These are phyloP conservation scores for Gonium pectorale DNA, from an alignment of 139 green algal genomes.

Conservation along the genomic window DNA sequence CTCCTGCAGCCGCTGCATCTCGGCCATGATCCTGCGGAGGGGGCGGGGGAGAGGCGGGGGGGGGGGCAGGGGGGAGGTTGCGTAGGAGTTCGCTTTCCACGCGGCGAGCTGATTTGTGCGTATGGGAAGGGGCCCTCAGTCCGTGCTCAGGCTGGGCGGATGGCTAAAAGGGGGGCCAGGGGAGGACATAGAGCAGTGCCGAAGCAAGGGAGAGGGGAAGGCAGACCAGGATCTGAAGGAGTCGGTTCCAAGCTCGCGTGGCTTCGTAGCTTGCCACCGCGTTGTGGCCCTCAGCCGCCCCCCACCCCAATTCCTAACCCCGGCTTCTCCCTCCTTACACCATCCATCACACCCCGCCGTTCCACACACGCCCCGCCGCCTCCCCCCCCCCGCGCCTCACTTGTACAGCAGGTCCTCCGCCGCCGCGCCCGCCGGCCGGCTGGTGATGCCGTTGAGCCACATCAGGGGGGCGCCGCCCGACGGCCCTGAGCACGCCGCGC, in stretches of 20 bases:
- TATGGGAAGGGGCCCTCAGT: no score
- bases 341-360: neutral
- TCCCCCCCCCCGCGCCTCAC: neutral
- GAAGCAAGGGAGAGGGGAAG: no score
- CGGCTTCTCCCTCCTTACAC: neutral
- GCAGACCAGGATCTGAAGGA: no score
- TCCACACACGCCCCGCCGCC: neutral
- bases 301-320: neutral
- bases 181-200: no score
- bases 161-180: no score
- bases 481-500: neutral
- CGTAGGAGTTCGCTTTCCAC: no score
- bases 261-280: no score
- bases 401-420: conserved; percentile 56
- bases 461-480: neutral
- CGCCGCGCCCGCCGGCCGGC: neutral
- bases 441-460: conserved; percentile 59
- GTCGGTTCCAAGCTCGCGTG: no score
- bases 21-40: conserved; percentile 4
- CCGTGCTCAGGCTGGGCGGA: no score
- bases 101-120: no score
- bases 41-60: neutral
- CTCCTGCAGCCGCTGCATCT: conserved; percentile 65
- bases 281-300: no score
- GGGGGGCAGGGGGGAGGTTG: neutral